Evolutionary conservation across 768 basidiomycete species (phyloP).

Genomic region (Trametes cinnabarina): DNA sequence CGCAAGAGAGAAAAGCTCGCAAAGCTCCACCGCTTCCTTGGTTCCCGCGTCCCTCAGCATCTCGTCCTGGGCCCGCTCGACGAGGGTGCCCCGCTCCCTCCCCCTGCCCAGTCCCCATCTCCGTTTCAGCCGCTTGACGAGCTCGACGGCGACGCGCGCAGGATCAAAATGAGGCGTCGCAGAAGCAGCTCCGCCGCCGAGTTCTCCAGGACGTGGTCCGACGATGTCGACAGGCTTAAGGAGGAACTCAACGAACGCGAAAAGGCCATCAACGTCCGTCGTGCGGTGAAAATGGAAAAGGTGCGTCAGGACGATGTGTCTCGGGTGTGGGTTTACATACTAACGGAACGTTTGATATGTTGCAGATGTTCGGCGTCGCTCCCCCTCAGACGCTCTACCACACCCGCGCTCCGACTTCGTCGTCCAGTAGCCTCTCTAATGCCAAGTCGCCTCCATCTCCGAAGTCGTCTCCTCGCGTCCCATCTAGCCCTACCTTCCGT

Average conservation of each 20-base stretch:
- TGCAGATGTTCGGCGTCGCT: slow-evolving; percentile 75
- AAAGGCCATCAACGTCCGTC: slow-evolving; percentile 74
- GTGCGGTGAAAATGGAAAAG: slow-evolving; percentile 88
- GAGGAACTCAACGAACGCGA: slow-evolving; percentile 70
- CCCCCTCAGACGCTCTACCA: slow-evolving; percentile 81
- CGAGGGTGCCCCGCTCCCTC: slow-evolving; percentile 32
- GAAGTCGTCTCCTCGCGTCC: slow-evolving; percentile 11
- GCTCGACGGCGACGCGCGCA: slow-evolving; percentile 24
- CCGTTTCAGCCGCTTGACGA: slow-evolving; percentile 29
- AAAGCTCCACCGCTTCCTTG: slow-evolving; percentile 81
- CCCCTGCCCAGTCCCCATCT: slow-evolving; percentile 21
- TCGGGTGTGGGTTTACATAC: neutral
- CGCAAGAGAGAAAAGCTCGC: slow-evolving; percentile 75
- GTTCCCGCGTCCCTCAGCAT: slow-evolving; percentile 72
- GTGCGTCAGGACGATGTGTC: slow-evolving; percentile 36
- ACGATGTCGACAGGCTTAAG: slow-evolving; percentile 60
- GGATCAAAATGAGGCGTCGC: slow-evolving; percentile 47
- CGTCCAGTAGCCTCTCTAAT: slow-evolving; percentile 14
- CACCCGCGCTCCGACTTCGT: slow-evolving; percentile 48
- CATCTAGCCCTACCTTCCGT: slow-evolving; percentile 11
- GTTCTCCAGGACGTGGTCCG: slow-evolving; percentile 47
- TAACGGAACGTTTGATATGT: slow-evolving; percentile 1
- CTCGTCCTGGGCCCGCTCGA: slow-evolving; percentile 56
- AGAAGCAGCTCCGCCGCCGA: slow-evolving; percentile 55
- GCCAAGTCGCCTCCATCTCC: slow-evolving; percentile 16